phyloP scores from a whole-genome alignment of 805 yeast species.

The Metschnikowia koreensis region DNA sequence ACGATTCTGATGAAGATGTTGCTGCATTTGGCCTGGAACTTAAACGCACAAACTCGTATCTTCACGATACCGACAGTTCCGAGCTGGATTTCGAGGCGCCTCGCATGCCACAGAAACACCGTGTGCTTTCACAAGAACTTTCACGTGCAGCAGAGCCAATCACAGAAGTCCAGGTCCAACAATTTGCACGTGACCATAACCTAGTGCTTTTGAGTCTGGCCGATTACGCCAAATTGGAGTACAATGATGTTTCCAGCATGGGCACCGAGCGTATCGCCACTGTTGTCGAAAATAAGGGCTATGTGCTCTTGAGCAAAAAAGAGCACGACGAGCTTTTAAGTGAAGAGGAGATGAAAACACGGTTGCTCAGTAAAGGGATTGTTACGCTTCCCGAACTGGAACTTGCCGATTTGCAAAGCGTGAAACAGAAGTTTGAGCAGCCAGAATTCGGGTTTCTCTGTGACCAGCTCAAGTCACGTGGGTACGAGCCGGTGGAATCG shows the following conservation, averaged over 20 bases:
- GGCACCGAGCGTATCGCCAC: constrained; percentile 25
- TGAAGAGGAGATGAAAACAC: constrained; percentile 36
- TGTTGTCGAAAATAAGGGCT: constrained; percentile 26
- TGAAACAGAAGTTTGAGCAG: constrained; percentile 14
- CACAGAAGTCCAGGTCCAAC: constrained; percentile 28
- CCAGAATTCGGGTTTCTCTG: constrained; percentile 27
- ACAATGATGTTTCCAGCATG: constrained; percentile 24
- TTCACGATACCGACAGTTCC: constrained; percentile 31
- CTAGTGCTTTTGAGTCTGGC: constrained; percentile 31
- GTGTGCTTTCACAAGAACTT: constrained; percentile 20
- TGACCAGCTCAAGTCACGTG: constrained; percentile 18
- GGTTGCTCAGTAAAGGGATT: constrained; percentile 30
- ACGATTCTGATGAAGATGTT: constrained; percentile 15
- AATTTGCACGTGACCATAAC: constrained; percentile 34
- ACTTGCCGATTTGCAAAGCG: constrained; percentile 15
- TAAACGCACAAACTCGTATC: constrained; percentile 21
- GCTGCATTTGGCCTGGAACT: constrained; percentile 7
- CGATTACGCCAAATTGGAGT: constrained; percentile 30
- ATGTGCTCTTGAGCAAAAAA: constrained; percentile 24
- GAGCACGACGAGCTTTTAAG: constrained; percentile 29
- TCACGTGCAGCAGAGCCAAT: constrained; percentile 14
- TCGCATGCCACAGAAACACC: constrained; percentile 6
- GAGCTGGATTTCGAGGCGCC: constrained; percentile 21
- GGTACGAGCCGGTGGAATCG: constrained; percentile 17
- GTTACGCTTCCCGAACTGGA: constrained; percentile 30